Base-by-base conservation (phyloP, 192 early-diverging fungal genomes). In the Backusella circina region DNA sequence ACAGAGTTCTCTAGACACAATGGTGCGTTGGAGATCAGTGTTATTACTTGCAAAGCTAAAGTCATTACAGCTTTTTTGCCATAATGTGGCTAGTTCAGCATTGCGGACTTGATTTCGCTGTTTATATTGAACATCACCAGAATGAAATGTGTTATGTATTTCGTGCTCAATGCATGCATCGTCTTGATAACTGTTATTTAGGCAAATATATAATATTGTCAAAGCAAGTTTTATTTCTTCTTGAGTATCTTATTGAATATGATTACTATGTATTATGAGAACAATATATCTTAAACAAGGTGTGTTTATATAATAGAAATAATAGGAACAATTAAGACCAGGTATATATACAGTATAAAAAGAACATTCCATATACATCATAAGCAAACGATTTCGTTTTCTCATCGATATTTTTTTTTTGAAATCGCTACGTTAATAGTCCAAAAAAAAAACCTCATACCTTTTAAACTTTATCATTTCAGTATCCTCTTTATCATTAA, bases 401-500 rank as follows among this genome's bases (percentile, higher is more conserved):
- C n/a, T n/a, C n/a, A n/a, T n/a, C n/a, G n/a, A n/a, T n/a, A n/a
- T n/a, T n/a, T n/a, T n/a, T n/a, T n/a, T n/a, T n/a, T n/a, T n/a
- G n/a, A n/a, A n/a, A n/a, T n/a, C n/a, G n/a, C n/a, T n/a, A n/a
- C n/a, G n/a, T n/a, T n/a, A n/a, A n/a, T n/a, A n/a, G n/a, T n/a
- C 36, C 3, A 37, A 37, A 37, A 37, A 8, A 37, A 37, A 21
- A 15, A 1, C 41, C 18, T 6, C 23, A 57, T 57, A 98, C 95
- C 95, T 96, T 35, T 95, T 90, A 77, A 95, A 75, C 37, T 95
- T 94, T 57, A 96, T 86, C 26, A 93, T 91, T 75, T 94, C 89
- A 23, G 91, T 93, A 35, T 92, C 90, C 33, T 95, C 92, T 61
- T 87, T 89, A 75, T 92, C 91, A 75, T 93, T 91, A 9, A 96